Percentiles rank a stretch among this genome's conserved stretches.
These are phyloP conservation scores for Mucor indicus DNA, from an alignment of 371 early-diverging fungal species.

Conservation along the genomic window DNA sequence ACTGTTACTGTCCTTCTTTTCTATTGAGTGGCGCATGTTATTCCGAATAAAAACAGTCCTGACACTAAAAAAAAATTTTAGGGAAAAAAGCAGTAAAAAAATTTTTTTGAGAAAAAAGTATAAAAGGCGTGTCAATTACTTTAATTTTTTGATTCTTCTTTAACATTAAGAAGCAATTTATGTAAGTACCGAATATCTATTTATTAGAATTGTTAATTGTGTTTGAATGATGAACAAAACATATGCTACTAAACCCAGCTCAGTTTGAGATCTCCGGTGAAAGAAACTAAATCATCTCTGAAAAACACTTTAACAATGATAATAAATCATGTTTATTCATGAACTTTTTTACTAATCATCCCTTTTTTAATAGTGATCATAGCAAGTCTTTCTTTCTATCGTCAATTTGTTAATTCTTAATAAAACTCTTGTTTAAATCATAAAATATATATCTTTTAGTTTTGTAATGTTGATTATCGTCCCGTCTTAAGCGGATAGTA, in stretches of 20 bases:
- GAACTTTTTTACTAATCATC: no score
- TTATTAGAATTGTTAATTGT: constrained; percentile 2
- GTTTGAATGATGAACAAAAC: constrained; percentile 17
- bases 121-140: background rate
- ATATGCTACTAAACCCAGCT: constrained; percentile 26
- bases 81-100: constrained; percentile 16
- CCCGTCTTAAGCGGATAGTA: no score
- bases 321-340: no score
- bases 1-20: no score
- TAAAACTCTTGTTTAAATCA: no score
- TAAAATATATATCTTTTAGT: no score
- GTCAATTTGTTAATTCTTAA: no score
- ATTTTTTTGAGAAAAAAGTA: constrained; percentile 3
- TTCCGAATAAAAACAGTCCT: constrained; percentile 6
- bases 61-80: constrained; percentile 1
- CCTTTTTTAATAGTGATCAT: no score
- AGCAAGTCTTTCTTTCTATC: no score
- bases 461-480: no score
- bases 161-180: background rate
- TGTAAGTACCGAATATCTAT: constrained; percentile 10
- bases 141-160: background rate
- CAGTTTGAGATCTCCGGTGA: constrained; percentile 23
- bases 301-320: no score
- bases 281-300: constrained; percentile 7
- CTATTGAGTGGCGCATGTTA: no score